phyloP scores from a whole-genome alignment of 73 alveolate species.

The Blepharisma stoltei region DNA sequence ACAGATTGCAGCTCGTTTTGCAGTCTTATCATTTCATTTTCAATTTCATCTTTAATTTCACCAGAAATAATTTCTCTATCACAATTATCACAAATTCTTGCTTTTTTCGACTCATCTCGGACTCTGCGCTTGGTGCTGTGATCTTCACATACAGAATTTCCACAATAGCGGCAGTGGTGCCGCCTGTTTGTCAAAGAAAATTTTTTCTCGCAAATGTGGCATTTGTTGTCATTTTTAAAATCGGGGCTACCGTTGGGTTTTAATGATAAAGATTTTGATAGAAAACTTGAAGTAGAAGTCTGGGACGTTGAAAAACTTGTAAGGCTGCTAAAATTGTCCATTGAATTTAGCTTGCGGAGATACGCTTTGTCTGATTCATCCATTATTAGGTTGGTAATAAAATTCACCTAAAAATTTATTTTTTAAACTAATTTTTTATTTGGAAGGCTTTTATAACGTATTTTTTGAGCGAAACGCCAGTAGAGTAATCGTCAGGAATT shows the following conservation, averaged over 20 bases:
- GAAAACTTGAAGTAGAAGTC: no score
- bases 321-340: no score
- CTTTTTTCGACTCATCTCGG: not conserved
- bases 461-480: no score
- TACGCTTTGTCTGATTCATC: no score
- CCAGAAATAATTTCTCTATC: not conserved
- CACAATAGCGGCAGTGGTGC: constrained; percentile 30
- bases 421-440: no score
- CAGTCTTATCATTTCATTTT: not conserved
- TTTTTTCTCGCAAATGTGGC: constrained; percentile 27
- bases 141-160: constrained; percentile 31
- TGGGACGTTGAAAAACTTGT: no score
- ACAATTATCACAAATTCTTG: constrained; percentile 29
- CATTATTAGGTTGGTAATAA: no score
- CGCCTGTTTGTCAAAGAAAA: not conserved
- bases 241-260: not conserved
- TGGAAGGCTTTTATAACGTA: no score
- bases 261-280: no score
- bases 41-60: constrained; percentile 7
- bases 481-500: no score
- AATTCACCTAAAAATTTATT: no score
- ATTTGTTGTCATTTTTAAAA: constrained; percentile 5
- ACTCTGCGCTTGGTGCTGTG: not conserved
- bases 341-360: no score
- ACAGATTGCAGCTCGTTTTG: not conserved